Evolutionary conservation across 2,329 filamentous ascomycete species (phyloP).

Genomic region (Chaetomium strumarium): DNA sequence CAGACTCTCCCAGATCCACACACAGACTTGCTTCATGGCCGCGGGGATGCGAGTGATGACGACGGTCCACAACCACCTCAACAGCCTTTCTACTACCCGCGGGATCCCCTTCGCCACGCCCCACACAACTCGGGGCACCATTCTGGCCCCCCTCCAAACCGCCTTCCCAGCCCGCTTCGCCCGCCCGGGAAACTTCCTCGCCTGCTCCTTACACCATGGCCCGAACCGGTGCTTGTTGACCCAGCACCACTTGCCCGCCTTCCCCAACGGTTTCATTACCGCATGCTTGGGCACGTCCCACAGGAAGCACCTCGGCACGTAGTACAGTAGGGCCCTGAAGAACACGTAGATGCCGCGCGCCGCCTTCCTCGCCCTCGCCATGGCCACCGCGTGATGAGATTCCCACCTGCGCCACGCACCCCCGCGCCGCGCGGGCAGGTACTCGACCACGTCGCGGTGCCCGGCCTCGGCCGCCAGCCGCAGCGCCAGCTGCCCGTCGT

Average conservation of each 20-base stretch:
- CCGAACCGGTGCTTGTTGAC: conserved; percentile 22
- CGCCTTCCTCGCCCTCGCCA: conserved; percentile 25
- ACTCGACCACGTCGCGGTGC: conserved; percentile 39
- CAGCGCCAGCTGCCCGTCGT: conserved; percentile 41
- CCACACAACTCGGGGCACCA: conserved; percentile 15
- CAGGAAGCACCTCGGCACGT: conserved; percentile 28
- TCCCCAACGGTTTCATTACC: conserved; percentile 13
- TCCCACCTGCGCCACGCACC: conserved; percentile 36
- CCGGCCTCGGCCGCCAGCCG: conserved; percentile 38
- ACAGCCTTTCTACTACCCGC: conserved; percentile 15
- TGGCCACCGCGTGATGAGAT: conserved; percentile 28
- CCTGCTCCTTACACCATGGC: conserved; percentile 29
- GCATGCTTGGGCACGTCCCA: conserved; percentile 26
- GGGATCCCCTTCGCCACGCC: conserved; percentile 25
- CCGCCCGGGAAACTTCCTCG: conserved; percentile 25
- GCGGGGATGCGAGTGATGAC: conserved; percentile 24
- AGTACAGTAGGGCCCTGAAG: conserved; percentile 26
- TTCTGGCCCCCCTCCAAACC: conserved; percentile 14
- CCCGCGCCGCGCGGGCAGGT: conserved; percentile 35
- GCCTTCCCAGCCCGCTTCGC: conserved; percentile 21
- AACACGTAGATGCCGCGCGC: conserved; percentile 24
- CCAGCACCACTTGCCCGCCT: conserved; percentile 26
- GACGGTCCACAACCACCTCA: conserved; percentile 20
- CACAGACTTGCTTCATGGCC: conserved; percentile 23
- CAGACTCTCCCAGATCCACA: conserved; percentile 30